Evolutionary conservation across 331 rosid species (phyloP), one percentile per base, ranked within the genome.

Genomic region (Prunus yedoensis): DNA sequence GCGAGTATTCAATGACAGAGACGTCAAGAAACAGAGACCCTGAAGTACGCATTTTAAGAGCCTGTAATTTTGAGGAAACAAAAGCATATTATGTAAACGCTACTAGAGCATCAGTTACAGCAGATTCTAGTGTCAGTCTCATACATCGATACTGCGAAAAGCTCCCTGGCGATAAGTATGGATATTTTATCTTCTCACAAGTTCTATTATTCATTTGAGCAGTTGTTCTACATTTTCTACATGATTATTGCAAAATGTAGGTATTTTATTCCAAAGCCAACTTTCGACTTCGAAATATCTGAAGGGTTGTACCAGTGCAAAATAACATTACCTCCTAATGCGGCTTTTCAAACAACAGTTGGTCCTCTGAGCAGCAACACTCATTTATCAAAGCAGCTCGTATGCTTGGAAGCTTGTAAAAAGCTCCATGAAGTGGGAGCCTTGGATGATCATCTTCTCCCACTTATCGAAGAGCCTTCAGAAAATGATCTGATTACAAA

Each of bases 351-450:
- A 84, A 75, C 84, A 61, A 68, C 90, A 43, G 85, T 81, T 61
- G 95, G 96, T 83, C 93, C 97, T 50, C 23, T 25, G 12, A 79
- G 90, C 77, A 85, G 80, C 79, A 88, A 78, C 78, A 57, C 74
- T 45, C 86, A 88, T 76, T 68, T 81, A 67, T 89, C 98, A 32
- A 94, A 80, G 87, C 88, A 76, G 83, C 96, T 91, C 56, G 98
- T 79, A 59, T 90, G 96, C 86, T 87, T 94, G 74, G 97, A 91
- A 85, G 97, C 97, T 66, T 94, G 98, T 85, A 91, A 90, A 82
- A 82, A 68, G 83, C 84, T 94, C 68, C 99, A 92, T 85, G 85
- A 92, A 77, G 80, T 85, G 86, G 92, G 97, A 7, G 91, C 91
- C 81, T 79, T 94, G 77, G 80, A 89, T 84, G 96, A 89, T 66